A percentile compares a stretch with the other conserved stretches of the same genome.
Evolutionary conservation across 2,329 filamentous ascomycete genomes (phyloP).

Genomic region (Pseudonectria buxi): DNA sequence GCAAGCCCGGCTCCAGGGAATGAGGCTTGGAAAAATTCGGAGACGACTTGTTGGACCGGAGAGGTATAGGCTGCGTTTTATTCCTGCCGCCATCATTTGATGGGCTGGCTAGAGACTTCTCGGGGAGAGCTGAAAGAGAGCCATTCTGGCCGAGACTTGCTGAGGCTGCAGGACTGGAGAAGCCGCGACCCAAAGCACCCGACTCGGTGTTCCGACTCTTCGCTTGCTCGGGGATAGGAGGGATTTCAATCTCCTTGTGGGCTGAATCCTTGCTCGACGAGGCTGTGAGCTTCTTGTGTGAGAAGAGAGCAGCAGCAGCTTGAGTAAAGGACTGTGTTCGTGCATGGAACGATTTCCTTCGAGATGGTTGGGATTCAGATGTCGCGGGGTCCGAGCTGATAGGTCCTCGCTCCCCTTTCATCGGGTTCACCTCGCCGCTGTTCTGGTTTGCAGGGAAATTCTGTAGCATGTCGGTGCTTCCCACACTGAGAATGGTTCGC

Average conservation of each 20-base stretch:
- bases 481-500: conserved; percentile 45
- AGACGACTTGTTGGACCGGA: too few relatives aligned
- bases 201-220: background rate
- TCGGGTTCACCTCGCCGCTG: conserved; percentile 2
- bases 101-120: too few relatives aligned
- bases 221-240: conserved; percentile 1
- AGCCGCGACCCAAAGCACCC: background rate
- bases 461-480: conserved; percentile 32
- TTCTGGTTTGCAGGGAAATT: conserved; percentile 4
- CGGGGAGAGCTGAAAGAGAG: too few relatives aligned
- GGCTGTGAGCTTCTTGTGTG: conserved; percentile 5
- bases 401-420: background rate
- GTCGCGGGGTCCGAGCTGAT: background rate
- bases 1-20: too few relatives aligned
- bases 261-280: conserved; percentile 1
- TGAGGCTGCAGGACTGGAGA: too few relatives aligned
- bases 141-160: too few relatives aligned
- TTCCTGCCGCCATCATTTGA: too few relatives aligned
- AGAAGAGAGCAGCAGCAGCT: conserved; percentile 10
- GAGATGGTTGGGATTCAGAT: conserved; percentile 7
- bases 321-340: conserved; percentile 10
- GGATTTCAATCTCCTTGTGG: conserved; percentile 1
- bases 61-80: too few relatives aligned
- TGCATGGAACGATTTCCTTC: conserved; percentile 6
- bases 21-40: too few relatives aligned